Evolutionary conservation across 2,329 filamentous ascomycete genomes (phyloP), one percentile per base, ranked within the genome.

Genomic region (Neoascochyta sp.): DNA sequence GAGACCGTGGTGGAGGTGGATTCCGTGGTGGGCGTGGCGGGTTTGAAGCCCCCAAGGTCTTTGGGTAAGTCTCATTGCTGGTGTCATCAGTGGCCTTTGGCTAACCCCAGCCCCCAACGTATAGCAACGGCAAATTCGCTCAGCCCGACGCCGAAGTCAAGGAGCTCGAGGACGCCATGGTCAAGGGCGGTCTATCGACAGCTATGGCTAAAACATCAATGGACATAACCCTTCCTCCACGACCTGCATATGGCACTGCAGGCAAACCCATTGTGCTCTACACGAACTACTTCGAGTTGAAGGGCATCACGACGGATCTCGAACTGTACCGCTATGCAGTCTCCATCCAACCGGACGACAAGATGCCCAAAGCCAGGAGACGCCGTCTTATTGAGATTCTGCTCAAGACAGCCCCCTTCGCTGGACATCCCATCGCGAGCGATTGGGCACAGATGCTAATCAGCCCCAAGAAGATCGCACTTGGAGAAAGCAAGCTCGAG

Each of bases 371-470:
- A 29, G 62, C 62, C 18, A 74, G 70, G 51, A 69, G 62, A 19
- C 64, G 64, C 22, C 67, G 68, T 4, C 57, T 76, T 4, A 58
- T 78, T 10, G 54, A 70, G 10, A 46, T 72, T 13, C 44, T 79
- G 1, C 27, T 68, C 6, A 29, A 50, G n/a, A 38, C 50, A 3
- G 32, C 45, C 0, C 51, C 54, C 1, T 65, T 69, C 27, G 12
- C 49, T 6, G 47, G 31, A 5, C 35, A 57, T 0, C 24, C 43
- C 1, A 39, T 50, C 22, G 67, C 65, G 0, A 68, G 61, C 2
- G 68, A 70, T 38, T 67, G 62, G 40, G 49, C 55, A 2, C 52
- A 61, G 8, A 34, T 47, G 1, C 39, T 62, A 0, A 27, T 61
- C 4, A 44, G 52, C 1, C 29, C 54, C 6, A 43, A 42, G 17